phyloP scores from a whole-genome alignment of 2,329 filamentous ascomycete genomes.

The Xylariaceae sp. region DNA sequence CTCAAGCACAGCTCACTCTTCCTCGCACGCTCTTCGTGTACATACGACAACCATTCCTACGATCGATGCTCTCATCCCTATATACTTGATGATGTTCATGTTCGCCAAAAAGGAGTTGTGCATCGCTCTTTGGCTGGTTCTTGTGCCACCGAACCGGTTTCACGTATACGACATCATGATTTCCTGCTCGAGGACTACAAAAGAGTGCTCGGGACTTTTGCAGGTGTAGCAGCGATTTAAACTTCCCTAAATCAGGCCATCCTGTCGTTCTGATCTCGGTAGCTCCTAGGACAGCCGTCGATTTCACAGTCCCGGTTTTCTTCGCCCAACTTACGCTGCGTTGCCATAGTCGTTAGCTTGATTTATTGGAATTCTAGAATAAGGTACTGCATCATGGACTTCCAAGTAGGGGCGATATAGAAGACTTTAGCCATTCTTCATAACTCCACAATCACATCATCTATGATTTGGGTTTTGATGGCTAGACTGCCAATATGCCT shows the following conservation, averaged over 20 bases:
- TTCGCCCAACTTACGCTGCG: too few relatives aligned
- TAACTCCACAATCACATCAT: not conserved
- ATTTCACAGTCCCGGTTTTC: not conserved
- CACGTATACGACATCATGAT: conserved; percentile 4
- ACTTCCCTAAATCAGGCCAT: too few relatives aligned
- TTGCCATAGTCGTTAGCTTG: too few relatives aligned
- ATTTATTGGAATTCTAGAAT: too few relatives aligned
- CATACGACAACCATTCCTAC: too few relatives aligned
- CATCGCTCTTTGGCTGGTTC: not conserved
- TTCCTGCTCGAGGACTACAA: conserved; percentile 20
- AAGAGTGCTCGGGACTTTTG: not conserved
- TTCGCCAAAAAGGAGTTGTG: not conserved
- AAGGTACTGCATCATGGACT: not conserved
- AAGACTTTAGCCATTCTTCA: not conserved
- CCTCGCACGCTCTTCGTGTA: too few relatives aligned
- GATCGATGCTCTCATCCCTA: too few relatives aligned
- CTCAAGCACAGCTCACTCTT: too few relatives aligned
- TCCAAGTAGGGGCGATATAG: too few relatives aligned
- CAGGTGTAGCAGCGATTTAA: not conserved
- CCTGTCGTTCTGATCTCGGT: not conserved
- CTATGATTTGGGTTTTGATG: not conserved
- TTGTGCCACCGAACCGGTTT: not conserved
- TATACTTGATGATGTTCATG: not conserved
- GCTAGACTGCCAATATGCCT: not conserved
- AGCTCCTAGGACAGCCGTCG: not conserved